These are phyloP conservation scores for Dacryopinax primogenitus DNA, from an alignment of 768 basidiomycete genomes.

Conservation along the genomic window DNA sequence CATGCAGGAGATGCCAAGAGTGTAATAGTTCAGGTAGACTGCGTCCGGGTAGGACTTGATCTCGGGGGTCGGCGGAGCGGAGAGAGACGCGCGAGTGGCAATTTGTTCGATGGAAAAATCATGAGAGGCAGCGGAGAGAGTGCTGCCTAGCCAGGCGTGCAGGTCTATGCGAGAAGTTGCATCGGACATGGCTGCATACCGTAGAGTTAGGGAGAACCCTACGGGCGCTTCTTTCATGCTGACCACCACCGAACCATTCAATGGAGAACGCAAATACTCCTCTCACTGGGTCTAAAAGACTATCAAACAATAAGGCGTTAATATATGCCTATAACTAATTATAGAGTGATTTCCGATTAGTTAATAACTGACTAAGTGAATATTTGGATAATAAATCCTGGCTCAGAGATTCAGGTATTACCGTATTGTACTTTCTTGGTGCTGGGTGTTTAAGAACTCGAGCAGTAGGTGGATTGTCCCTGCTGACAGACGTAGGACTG, in stretches of 20 bases:
- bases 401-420: too few species aligned
- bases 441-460: too few species aligned
- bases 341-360: too few species aligned
- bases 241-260: too few species aligned
- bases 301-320: too few species aligned
- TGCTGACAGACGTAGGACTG: conserved; percentile 7
- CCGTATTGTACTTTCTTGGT: too few species aligned
- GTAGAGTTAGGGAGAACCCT: neutral
- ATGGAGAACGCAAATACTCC: too few species aligned
- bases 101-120: neutral
- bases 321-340: too few species aligned
- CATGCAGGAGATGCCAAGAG: conserved; percentile 68
- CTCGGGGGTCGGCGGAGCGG: conserved; percentile 35
- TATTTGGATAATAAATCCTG: too few species aligned
- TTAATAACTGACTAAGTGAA: too few species aligned
- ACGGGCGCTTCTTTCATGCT: too few species aligned
- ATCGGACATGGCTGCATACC: neutral
- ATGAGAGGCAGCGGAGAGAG: neutral
- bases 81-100: neutral
- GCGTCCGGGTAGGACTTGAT: conserved; percentile 70
- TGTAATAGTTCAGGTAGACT: conserved; percentile 74
- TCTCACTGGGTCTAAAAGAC: too few species aligned
- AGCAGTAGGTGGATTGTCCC: conserved; percentile 6
- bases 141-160: neutral
- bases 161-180: neutral